phyloP scores from a whole-genome alignment of 1,284 basidiomycete genomes.

The Ustilago nuda region DNA sequence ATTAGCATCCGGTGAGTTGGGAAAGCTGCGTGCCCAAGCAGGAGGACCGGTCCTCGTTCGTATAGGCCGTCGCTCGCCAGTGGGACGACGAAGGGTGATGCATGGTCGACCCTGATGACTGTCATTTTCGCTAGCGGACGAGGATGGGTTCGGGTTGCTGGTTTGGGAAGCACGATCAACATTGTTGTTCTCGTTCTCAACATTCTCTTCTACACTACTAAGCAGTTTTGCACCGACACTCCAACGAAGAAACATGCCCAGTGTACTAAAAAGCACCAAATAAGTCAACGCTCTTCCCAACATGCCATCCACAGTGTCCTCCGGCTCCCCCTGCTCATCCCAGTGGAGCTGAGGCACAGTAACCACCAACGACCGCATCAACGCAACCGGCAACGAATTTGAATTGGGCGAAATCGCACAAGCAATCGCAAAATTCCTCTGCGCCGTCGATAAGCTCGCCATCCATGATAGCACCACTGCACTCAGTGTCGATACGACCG shows the following conservation, averaged over 20 bases:
- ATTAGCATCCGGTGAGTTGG: constrained; percentile 56
- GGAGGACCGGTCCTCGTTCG: constrained; percentile 35
- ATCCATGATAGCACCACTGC: constrained; percentile 66
- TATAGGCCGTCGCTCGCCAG: constrained; percentile 35
- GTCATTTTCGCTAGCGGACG: constrained; percentile 15
- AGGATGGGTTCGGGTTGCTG: neutral
- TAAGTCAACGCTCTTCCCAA: constrained; percentile 91
- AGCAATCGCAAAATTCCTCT: constrained; percentile 70
- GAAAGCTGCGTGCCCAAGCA: constrained; percentile 56
- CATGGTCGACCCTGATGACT: constrained; percentile 12
- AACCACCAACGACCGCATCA: constrained; percentile 87
- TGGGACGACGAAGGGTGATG: constrained; percentile 53
- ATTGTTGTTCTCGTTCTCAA: neutral
- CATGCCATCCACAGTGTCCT: constrained; percentile 87
- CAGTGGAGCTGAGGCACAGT: constrained; percentile 87
- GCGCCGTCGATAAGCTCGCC: constrained; percentile 65
- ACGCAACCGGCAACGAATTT: constrained; percentile 90
- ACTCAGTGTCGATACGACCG: constrained; percentile 65
- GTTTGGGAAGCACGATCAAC: constrained; percentile 21
- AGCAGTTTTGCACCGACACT: constrained; percentile 70
- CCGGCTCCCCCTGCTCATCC: constrained; percentile 73
- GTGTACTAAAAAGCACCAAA: constrained; percentile 88
- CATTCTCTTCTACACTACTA: constrained; percentile 66
- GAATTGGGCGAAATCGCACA: constrained; percentile 75
- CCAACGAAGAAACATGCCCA: constrained; percentile 80